These are phyloP conservation scores for Vanderwaltozyma tropicalis DNA, from an alignment of 805 yeast species.

Conservation along the genomic window DNA sequence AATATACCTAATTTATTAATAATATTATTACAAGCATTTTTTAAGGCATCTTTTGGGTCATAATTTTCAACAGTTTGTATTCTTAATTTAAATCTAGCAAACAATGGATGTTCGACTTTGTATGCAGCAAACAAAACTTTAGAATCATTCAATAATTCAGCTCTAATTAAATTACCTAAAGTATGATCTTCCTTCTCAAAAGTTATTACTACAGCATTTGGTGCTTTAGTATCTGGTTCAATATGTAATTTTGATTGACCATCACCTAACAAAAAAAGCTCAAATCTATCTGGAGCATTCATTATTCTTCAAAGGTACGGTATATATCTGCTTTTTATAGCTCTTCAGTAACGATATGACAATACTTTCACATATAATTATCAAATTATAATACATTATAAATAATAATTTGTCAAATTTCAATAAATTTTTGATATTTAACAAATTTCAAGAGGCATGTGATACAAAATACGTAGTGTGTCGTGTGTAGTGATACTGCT, in stretches of 20 bases:
- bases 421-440: too few species aligned
- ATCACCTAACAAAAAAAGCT: constrained; percentile 91
- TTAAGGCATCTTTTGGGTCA: constrained; percentile 81
- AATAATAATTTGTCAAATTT: too few species aligned
- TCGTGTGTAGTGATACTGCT: too few species aligned
- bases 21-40: constrained; percentile 76
- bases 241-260: constrained; percentile 89
- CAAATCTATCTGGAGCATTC: constrained; percentile 99
- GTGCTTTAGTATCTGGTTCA: constrained; percentile 89
- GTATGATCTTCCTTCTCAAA: constrained; percentile 98
- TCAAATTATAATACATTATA: too few species aligned
- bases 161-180: constrained; percentile 77
- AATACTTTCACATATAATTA: too few species aligned
- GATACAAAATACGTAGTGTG: too few species aligned
- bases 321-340: too few species aligned
- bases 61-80: constrained; percentile 94
- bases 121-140: constrained; percentile 94
- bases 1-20: constrained; percentile 69
- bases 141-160: constrained; percentile 76
- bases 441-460: too few species aligned
- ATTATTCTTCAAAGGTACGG: too few species aligned
- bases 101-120: constrained; percentile 94
- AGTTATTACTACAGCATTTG: constrained; percentile 85
- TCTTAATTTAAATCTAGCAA: constrained; percentile 89
- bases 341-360: too few species aligned